Evolutionary conservation across 768 basidiomycete genomes (phyloP), one percentile per base, ranked within the genome.

Genomic region (Naematelia aurantialba): DNA sequence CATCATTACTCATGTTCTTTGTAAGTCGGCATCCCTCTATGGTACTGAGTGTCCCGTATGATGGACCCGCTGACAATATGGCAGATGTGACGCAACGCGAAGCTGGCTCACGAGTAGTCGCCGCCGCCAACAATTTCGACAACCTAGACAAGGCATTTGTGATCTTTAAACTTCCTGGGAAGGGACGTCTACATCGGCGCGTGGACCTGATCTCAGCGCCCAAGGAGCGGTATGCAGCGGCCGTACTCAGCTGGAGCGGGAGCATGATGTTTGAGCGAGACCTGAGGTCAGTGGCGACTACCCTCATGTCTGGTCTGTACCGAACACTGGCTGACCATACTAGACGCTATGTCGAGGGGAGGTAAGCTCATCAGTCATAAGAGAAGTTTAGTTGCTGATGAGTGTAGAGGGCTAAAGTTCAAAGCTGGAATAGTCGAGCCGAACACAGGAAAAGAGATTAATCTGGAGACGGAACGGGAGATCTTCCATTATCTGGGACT

Each of bases 241-340:
- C 90, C 0, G 84, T 96, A 1, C 81, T 91, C 25, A 92, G 93
- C 53, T 97, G 92, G 92, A 87, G 87, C 4, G 91, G 92, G 0
- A 91, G 88, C 3, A 89, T 83, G 61, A 87, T 90, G 85, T 94
- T 96, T 72, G 84, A 94, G 75, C 80, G 90, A 25, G 92, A 94
- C 76, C 74, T 96, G 51, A 81, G 55, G 57, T 30, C 47, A 17
- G 55, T 22, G 44, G 30, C 48, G 21, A 22, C 22, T 19, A 44
- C 14, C 2, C 5, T n/a, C n/a, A n/a, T n/a, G n/a, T n/a, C n/a
- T n/a, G n/a, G n/a, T n/a, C 17, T 10, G 42, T 19, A 14, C 22
- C 19, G 25, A 31, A 13, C 14, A 29, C 30, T 47, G 25, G 24
- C 46, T 30, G 25, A 45, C 13, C 42, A 24, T 24, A 14, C 17